phyloP scores from a whole-genome alignment of 768 basidiomycete genomes.

The Boletus subcaerulescens region DNA sequence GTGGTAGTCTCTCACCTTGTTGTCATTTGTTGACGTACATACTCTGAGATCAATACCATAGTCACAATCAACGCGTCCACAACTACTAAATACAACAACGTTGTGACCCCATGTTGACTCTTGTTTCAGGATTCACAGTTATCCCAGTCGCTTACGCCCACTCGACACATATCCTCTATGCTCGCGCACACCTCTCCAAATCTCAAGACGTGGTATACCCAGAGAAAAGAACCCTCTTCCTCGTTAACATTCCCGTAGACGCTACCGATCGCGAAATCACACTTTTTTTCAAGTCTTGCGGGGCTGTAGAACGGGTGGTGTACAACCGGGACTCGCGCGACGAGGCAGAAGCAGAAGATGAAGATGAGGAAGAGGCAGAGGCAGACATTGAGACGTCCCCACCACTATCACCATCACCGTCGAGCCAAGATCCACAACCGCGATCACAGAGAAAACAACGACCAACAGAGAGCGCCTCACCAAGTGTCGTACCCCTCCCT shows the following conservation, averaged over 20 bases:
- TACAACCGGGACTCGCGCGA: constrained; percentile 50
- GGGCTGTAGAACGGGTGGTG: constrained; percentile 71
- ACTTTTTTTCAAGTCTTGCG: constrained; percentile 72
- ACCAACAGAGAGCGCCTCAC: constrained; percentile 32
- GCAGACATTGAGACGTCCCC: not conserved
- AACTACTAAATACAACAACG: too few species aligned
- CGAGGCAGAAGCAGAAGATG: constrained; percentile 32
- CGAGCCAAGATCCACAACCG: constrained; percentile 16
- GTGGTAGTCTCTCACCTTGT: too few species aligned
- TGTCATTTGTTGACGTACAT: too few species aligned
- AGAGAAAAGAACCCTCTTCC: constrained; percentile 74
- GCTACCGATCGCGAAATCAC: constrained; percentile 78
- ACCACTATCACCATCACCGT: not conserved
- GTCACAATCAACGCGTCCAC: too few species aligned
- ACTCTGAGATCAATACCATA: too few species aligned
- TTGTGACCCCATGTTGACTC: constrained; percentile 8
- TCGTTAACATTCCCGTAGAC: constrained; percentile 88
- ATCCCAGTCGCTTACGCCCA: constrained; percentile 40
- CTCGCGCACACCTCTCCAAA: constrained; percentile 60
- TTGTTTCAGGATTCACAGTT: constrained; percentile 34
- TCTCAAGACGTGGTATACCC: constrained; percentile 36
- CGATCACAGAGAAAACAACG: constrained; percentile 33
- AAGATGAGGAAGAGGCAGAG: constrained; percentile 12
- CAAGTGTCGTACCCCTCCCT: constrained; percentile 63
- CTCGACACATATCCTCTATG: constrained; percentile 72